Conservation (phyloP, 441 rosid genomes). For the Metrosideros polymorpha region DNA sequence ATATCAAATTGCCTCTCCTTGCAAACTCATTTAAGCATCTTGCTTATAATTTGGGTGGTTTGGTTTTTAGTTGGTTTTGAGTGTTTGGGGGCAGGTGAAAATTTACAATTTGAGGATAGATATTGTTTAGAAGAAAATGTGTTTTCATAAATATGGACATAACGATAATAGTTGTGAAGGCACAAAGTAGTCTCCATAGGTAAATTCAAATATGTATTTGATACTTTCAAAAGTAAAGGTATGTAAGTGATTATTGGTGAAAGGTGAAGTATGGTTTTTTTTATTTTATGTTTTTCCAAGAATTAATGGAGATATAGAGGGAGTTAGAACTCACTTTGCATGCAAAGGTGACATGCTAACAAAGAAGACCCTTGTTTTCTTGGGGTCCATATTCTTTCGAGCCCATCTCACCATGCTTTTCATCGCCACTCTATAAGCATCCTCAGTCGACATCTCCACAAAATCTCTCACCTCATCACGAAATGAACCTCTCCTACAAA, state of each 20-base stretch:
- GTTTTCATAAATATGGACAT: not conserved
- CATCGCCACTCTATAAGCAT: slow-evolving; percentile 75
- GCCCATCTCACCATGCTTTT: slow-evolving; percentile 77
- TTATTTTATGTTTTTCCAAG: too few species aligned
- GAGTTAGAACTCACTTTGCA: slow-evolving; percentile 32
- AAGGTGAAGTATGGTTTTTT: not conserved
- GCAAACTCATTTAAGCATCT: not conserved
- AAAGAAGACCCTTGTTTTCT: slow-evolving; percentile 66
- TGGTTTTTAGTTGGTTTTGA: not conserved
- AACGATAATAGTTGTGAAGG: not conserved
- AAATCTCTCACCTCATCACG: slow-evolving; percentile 49
- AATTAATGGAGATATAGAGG: not conserved
- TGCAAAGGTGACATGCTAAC: slow-evolving; percentile 91
- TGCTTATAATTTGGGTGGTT: not conserved
- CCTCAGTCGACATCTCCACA: slow-evolving; percentile 56
- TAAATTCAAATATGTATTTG: not conserved
- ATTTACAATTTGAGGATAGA: not conserved
- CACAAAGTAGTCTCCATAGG: not conserved
- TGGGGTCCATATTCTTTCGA: slow-evolving; percentile 60
- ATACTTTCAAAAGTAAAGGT: not conserved
- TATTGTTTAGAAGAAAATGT: not conserved
- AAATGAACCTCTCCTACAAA: slow-evolving; percentile 61
- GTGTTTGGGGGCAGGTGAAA: not conserved
- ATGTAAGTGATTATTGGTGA: not conserved
- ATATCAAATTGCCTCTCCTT: not conserved